phyloP scores from a whole-genome alignment of 1,284 basidiomycete genomes.

The Ganoderma lingzhi region DNA sequence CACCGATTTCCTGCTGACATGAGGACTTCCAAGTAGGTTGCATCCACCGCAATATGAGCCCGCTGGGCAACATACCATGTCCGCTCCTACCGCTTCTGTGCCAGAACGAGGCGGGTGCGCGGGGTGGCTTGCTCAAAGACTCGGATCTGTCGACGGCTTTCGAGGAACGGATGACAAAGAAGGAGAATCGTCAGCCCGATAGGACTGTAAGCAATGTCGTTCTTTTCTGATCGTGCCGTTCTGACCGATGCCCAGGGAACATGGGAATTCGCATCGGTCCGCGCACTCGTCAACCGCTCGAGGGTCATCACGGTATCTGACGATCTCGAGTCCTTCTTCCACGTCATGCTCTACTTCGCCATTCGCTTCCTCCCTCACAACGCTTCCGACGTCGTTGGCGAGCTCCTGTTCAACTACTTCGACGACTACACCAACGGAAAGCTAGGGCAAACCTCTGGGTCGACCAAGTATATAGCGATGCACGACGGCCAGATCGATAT shows the following conservation, averaged over 20 bases:
- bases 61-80: too few species aligned
- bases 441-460: not conserved
- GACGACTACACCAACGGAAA: not conserved
- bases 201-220: slow-evolving; percentile 11
- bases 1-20: too few species aligned
- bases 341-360: not conserved
- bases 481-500: not conserved
- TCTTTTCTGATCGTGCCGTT: not conserved
- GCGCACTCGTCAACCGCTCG: slow-evolving; percentile 1
- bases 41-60: too few species aligned
- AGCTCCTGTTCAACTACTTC: not conserved
- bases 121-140: too few species aligned
- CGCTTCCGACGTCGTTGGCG: not conserved
- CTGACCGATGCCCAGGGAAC: slow-evolving; percentile 14
- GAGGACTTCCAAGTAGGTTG: too few species aligned
- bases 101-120: too few species aligned
- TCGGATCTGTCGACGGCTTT: too few species aligned
- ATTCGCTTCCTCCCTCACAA: slow-evolving; percentile 1
- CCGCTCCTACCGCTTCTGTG: too few species aligned
- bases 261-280: slow-evolving; percentile 24
- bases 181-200: too few species aligned
- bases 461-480: not conserved
- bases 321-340: slow-evolving; percentile 26
- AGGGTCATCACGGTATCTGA: slow-evolving; percentile 12
- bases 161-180: too few species aligned